Percentiles rank a stretch among this genome's conserved stretches.
These are phyloP conservation scores for Sherardia arvensis DNA, from an alignment of 257 asterid genomes.

Conservation along the genomic window DNA sequence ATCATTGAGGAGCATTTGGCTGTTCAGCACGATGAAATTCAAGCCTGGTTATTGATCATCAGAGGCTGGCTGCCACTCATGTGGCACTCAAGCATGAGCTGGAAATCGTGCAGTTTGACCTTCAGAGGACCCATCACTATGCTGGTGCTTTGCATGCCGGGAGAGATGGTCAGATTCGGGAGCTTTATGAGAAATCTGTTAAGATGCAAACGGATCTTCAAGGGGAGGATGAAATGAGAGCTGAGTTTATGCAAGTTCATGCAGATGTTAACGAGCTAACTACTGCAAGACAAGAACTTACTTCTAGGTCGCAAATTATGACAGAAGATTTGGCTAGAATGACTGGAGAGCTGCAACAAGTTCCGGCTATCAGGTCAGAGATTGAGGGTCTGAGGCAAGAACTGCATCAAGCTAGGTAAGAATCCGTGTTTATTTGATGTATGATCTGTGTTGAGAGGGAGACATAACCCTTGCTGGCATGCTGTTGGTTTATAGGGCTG, in stretches of 20 bases:
- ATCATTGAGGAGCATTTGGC: constrained; percentile 69
- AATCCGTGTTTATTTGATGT: neutral
- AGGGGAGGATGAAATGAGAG: constrained; percentile 56
- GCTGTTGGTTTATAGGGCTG: constrained; percentile 46
- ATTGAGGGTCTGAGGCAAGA: constrained; percentile 59
- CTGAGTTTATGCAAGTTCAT: constrained; percentile 76
- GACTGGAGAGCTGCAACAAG: constrained; percentile 64
- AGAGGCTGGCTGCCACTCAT: constrained; percentile 89
- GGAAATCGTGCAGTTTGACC: constrained; percentile 68
- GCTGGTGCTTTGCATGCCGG: constrained; percentile 62
- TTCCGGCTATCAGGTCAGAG: constrained; percentile 74
- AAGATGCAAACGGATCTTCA: constrained; percentile 76
- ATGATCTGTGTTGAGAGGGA: constrained; percentile 3
- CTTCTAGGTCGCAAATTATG: constrained; percentile 70
- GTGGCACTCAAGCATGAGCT: constrained; percentile 86
- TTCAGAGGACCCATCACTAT: constrained; percentile 70
- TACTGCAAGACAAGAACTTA: constrained; percentile 67
- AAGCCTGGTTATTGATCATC: constrained; percentile 74
- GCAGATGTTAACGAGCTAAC: constrained; percentile 72
- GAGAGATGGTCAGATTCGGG: constrained; percentile 60
- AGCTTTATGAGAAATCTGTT: constrained; percentile 62
- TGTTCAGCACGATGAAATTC: constrained; percentile 79
- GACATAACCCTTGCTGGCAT: neutral
- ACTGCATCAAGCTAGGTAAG: constrained; percentile 72
- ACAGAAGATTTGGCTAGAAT: constrained; percentile 76